Base-by-base conservation (phyloP, 1,284 basidiomycete genomes). In the Austropuccinia psidii region DNA sequence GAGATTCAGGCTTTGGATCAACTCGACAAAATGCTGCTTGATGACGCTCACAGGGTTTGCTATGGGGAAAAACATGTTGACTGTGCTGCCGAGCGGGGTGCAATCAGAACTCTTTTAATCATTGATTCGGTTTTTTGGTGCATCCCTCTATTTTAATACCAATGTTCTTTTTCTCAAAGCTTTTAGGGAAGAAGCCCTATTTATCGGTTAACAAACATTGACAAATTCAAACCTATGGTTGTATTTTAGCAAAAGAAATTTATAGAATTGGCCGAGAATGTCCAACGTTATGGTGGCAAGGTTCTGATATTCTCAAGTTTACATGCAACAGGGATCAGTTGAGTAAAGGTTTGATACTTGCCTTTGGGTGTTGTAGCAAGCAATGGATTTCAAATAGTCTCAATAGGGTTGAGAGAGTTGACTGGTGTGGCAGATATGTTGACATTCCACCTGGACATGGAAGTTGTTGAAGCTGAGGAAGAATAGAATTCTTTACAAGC, bases 271-370 rank as follows among this genome's bases (percentile, higher is more conserved):
- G 93, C 96, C 0, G 95, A 98, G 80, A 87, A 87, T 49, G 93
- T 97, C 19, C 87, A 90, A 76, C 85, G 87, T 60, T 91, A 90
- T 76, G 92, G 93, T 35, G 96, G 89, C 45, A 93, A 98, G 79
- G 93, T 93, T 4, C 84, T 97, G 55, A 93, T 98, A 77, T 98
- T 98, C 81, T 96, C 93, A 7, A 95, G 91, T 78, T 97, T 98
- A 95, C 96, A 99, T 81, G 95, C 98, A 81, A 92, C 90, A 31
- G 96, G 96, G 24, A 76, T 77, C 27, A 79, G 69, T 72, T 61
- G 58, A 50, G 57, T 49, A n/a, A 11, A n/a, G n/a, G n/a, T 31
- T 50, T 29, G 3, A 21, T 50, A 9, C n/a, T n/a, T n/a, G n/a
- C n/a, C n/a, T n/a, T n/a, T n/a, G n/a, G n/a, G n/a, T n/a, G n/a